phyloP scores from a whole-genome alignment of 78 protist genomes.

The Dictyostelium capitatum region DNA sequence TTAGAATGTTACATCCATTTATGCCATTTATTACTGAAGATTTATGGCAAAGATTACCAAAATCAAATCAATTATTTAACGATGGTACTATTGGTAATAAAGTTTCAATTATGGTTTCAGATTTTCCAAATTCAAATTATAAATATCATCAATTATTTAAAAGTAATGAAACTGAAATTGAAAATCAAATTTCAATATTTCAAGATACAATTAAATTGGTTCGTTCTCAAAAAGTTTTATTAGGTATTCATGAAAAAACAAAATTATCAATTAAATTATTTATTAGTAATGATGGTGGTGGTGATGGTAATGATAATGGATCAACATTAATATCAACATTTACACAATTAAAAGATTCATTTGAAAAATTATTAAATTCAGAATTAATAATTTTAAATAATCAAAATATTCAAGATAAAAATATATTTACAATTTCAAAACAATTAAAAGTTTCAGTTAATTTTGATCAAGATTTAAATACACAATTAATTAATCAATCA shows the following conservation, averaged over 20 bases:
- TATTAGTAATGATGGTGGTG: background rate
- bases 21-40: constrained; percentile 99
- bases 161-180: background rate
- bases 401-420: background rate
- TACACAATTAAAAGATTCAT: constrained; percentile 22
- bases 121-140: constrained; percentile 77
- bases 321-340: background rate
- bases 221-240: constrained; percentile 14
- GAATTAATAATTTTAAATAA: background rate
- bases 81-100: too few relatives aligned
- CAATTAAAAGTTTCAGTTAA: background rate
- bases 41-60: constrained; percentile 91
- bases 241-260: constrained; percentile 23
- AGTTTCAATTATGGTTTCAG: constrained; percentile 86
- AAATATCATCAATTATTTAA: constrained; percentile 6
- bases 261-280: constrained; percentile 6
- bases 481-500: background rate
- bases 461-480: constrained; percentile 17
- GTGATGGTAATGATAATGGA: too few relatives aligned
- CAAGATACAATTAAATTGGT: background rate
- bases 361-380: constrained; percentile 32
- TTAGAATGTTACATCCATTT: constrained; percentile 97
- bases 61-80: background rate
- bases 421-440: background rate
- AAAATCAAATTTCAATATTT: background rate